Base-by-base conservation (phyloP, 2,329 filamentous ascomycete genomes). In the Ciborinia camelliae region DNA sequence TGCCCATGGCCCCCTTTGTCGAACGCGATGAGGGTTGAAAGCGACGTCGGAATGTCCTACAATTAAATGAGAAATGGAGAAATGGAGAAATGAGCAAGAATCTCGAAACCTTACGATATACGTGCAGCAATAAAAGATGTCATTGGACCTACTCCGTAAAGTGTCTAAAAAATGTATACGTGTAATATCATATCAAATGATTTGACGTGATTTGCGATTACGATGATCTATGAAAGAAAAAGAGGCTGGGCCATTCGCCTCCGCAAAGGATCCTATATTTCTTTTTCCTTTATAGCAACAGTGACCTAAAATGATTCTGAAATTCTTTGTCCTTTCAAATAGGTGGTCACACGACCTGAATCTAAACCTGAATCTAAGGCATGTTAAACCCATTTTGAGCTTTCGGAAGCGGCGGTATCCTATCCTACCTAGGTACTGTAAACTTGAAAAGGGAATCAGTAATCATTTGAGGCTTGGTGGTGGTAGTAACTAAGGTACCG, bases 201-300 rank as follows among this genome's bases (percentile, higher is more conserved):
- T 53, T 26, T 53, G 30, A 37, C 15, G 32, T 9, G 30, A 53
- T 9, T 35, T 35, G 5, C 32, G 32, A 35, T 35, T 14, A 7
- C 10, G 6, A 26, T 37, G 32, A 54, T 54, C 32, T 54, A 30
- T n/a, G 37, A 30, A 28, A 28, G 26, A 43, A 30, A 57, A 23
- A 57, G 39, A 45, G 53, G 53, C 53, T 57, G 54, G 39, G 28
- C 54, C 54, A 45, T 18, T 58, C 54, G 54, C 54, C 54, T 58
- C 54, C 41, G 18, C 32, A 10, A 37, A 32, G 28, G 15, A 15
- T 51, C 32, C 15, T 39, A 20, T 15, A 53, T 35, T 20, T 15
- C 14, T 8, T 7, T 53, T 15, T 37, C 23, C 32, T 26, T n/a
- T 14, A 53, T 32, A 26, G 37, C 39, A 45, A 45, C 10, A 43